Base-by-base conservation (phyloP, 345 rosid species). In the Abelmoschus esculentus region DNA sequence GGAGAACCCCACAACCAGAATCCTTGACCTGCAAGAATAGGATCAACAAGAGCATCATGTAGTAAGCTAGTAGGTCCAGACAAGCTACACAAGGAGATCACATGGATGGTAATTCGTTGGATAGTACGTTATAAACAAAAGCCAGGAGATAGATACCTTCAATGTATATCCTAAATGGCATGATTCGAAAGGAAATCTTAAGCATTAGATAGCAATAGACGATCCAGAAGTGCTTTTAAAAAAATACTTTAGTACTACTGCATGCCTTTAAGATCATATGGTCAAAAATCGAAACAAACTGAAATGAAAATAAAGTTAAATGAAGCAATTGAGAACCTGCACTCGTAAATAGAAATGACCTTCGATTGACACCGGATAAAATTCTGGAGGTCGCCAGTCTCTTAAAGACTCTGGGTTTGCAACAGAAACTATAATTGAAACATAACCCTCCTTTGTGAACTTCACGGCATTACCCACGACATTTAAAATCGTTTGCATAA, bases 401-500 rank as follows among this genome's bases (percentile, higher is more conserved):
- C 84, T 82, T 67, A 78, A 77, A 44, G 86, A 83, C 58, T 91
- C 98, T 3, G 95, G 87, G 74, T 87, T 89, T 75, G 91, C 90
- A 70, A 89, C 85, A 34, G 97, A 84, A 60, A 81, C 98, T 40
- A 81, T 71, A 42, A 89, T 64, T n/a, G 91, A 88, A 49, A 88
- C 84, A 26, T 77, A 77, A 64, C 97, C 99, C 77, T 89, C 95
- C 80, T 87, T 89, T 11, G 99, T 91, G 83, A 89, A 93, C 86
- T 93, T 93, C 76, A 91, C 96, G 29, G 97, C 97, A 72, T 93
- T 93, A 5, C 97, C 97, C 63, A 75, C 85, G 44, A 93, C 78
- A 80, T 93, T 91, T 58, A 93, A 78, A 74, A 93, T 83, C 18
- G 76, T 88, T 73, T 93, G 99, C 88, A 83, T 76, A 10, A 93